Evolutionary conservation across 2,329 filamentous ascomycete species (phyloP), one percentile per base, ranked within the genome.

Genomic region (Leptodontidium sp.): DNA sequence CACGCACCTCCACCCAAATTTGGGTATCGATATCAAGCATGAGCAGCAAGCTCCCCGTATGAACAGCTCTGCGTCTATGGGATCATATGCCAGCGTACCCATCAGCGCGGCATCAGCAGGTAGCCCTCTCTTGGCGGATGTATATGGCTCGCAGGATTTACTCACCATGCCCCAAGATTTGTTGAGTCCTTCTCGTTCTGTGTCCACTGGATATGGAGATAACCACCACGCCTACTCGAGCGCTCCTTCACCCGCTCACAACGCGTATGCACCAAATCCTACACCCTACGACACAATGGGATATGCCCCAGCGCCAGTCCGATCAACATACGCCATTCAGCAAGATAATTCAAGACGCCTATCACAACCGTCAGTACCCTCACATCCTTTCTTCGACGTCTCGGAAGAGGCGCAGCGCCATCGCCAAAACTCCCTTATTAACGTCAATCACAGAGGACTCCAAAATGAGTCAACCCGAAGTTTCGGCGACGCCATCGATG

Each of bases 401-500:
- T 65, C 72, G 26, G 72, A 75, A 61, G 75, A 76, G 38, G 68
- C 65, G 24, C 71, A 74, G 57, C 74, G 73, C 47, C 69, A 86
- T 77, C 87, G 83, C 79, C 88, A 86, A 81, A 87, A 83, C 80
- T 87, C 87, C 77, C 82, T 89, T 81, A 85, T 90, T 90, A 88
- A 91, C 87, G 84, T 86, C 79, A 75, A 78, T 72, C 86, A 86
- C 81, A 87, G 88, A 79, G 81, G 87, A 63, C 84, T 81, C 79
- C 87, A 82, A 83, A 88, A 82, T 78, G 90, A 84, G 80, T 77
- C 80, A 61, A 84, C 86, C 66, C 85, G 91, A 75, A 91, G 90
- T 75, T 97, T 94, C 79, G 93, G 91, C 73, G 95, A 98, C 78
- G 93, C 93, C 35, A 89, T 98, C 67, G 95, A 98, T 79, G 94